These are phyloP conservation scores for Beauveria medogensis DNA, from an alignment of 2,329 filamentous ascomycete species.

Conservation along the genomic window DNA sequence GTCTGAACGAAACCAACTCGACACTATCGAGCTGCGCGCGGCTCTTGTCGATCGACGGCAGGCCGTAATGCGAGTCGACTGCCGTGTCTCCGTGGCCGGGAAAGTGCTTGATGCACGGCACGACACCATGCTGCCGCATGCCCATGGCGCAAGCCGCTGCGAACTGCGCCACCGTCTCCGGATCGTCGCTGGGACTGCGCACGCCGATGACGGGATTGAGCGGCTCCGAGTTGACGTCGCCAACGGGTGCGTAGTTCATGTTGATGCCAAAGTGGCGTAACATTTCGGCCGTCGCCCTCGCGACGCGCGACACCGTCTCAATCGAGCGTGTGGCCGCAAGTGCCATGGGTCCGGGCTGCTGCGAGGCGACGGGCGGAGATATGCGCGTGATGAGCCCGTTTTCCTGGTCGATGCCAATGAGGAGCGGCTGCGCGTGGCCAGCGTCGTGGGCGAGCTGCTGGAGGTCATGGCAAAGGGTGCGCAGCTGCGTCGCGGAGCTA, in stretches of 20 bases:
- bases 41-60: slow-evolving; percentile 19
- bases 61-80: slow-evolving; percentile 20
- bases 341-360: slow-evolving; percentile 20
- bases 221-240: slow-evolving; percentile 20
- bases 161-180: slow-evolving; percentile 15
- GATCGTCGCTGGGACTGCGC: slow-evolving; percentile 20
- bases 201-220: slow-evolving; percentile 21
- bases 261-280: slow-evolving; percentile 21
- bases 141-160: slow-evolving; percentile 17
- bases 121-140: slow-evolving; percentile 15
- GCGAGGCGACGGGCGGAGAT: slow-evolving; percentile 18
- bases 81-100: slow-evolving; percentile 21
- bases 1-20: slow-evolving; percentile 18
- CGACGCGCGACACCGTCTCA: slow-evolving; percentile 14
- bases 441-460: slow-evolving; percentile 18
- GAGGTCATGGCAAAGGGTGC: slow-evolving; percentile 16
- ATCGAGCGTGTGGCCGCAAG: slow-evolving; percentile 17
- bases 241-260: slow-evolving; percentile 22
- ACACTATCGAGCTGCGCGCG: slow-evolving; percentile 15
- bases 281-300: slow-evolving; percentile 16
- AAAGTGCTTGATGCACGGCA: slow-evolving; percentile 21
- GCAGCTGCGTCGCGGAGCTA: slow-evolving; percentile 15
- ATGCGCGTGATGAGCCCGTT: slow-evolving; percentile 21
- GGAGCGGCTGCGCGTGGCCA: slow-evolving; percentile 18
- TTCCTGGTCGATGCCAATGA: slow-evolving; percentile 22